Base-by-base conservation (phyloP, 495 filamentous ascomycete species). In the Neurospora tetrasperma region DNA sequence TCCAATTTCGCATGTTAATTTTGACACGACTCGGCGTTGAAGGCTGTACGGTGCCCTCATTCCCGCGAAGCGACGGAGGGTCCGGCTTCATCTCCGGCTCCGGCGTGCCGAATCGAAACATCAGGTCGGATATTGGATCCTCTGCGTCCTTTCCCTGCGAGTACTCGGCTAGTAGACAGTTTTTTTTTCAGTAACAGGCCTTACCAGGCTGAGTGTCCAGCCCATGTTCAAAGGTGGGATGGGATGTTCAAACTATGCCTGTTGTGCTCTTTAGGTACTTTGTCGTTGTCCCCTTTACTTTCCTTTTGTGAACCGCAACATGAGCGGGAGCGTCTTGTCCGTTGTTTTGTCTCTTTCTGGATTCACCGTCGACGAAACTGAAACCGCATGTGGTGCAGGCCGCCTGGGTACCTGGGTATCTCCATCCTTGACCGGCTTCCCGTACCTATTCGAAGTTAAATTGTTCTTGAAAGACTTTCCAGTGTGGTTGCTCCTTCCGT, bases 141-240 rank as follows among this genome's bases (percentile, higher is more conserved):
- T 54, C 9, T 23, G 46, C 0, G 1, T 20, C n/a, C 4, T 23
- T 2, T 12, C 0, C 0, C 10, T 23, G 9, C 2, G 4, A 11
- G 46, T 12, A 6, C 20, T 54, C 46, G 20, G 46, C 20, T 5
- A n/a, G 10, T 23, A 4, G 20, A 0, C 10, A 1, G 11, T 2
- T 54, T 14, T 54, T 14, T 54, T 14, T 54, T 20, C n/a, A 27
- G 46, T 0, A 54, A 23, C n/a, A 14, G 20, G 46, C n/a, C 10
- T 12, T 6, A 2, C 5, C 5, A 1, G 14, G 14, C 14, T 4
- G 5, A 54, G 46, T 54, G 20, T 54, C 20, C 5, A 54, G 20
- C 20, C n/a, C 20, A 54, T 2, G 46, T 6, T 54, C 20, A 2
- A 23, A 12, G 46, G 11, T 54, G 46, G 20, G 46, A 54, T 1